Conservation (phyloP, 352 stramenopile species). For the Halophytophthora batemanensis region DNA sequence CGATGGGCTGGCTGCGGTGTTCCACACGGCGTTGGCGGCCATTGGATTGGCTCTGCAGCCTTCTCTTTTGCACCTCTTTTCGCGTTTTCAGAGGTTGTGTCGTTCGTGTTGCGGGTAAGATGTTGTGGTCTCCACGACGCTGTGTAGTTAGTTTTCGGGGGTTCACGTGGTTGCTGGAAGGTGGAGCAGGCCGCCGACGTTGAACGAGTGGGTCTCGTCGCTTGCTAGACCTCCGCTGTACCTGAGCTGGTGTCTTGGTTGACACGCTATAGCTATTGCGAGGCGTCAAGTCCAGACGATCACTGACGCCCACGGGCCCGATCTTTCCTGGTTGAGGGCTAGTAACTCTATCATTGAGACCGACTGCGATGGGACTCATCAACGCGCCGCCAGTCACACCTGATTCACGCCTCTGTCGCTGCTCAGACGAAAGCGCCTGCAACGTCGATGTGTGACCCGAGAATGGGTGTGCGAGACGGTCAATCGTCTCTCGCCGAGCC, state of each 20-base stretch:
- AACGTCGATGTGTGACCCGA: constrained; percentile 63
- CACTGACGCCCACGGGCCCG: constrained; percentile 1
- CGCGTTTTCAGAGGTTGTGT: constrained; percentile 20
- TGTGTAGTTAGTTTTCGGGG: constrained; percentile 10
- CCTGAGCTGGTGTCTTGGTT: background rate
- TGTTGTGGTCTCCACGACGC: background rate
- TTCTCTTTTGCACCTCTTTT: constrained; percentile 45
- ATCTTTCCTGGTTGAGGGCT: constrained; percentile 5
- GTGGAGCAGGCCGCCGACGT: constrained; percentile 11
- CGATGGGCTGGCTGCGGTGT: constrained; percentile 9
- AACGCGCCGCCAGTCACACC: constrained; percentile 15
- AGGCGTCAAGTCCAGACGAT: background rate
- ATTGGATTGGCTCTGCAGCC: constrained; percentile 17
- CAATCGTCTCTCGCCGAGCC: constrained; percentile 52
- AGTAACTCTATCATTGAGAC: constrained; percentile 9
- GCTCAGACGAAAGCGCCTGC: constrained; percentile 49
- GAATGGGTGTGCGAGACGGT: constrained; percentile 68
- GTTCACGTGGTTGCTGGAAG: background rate
- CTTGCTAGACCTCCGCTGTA: constrained; percentile 10
- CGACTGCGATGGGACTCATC: constrained; percentile 15
- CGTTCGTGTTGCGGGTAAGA: too few relatives aligned
- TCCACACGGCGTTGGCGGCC: background rate
- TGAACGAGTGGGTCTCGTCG: constrained; percentile 16
- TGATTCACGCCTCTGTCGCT: constrained; percentile 47
- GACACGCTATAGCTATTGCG: constrained; percentile 1